Percentiles rank a stretch among this genome's conserved stretches.
Evolutionary conservation across 305 asterid genomes (phyloP).

Genomic region (Fraxinus platypoda): DNA sequence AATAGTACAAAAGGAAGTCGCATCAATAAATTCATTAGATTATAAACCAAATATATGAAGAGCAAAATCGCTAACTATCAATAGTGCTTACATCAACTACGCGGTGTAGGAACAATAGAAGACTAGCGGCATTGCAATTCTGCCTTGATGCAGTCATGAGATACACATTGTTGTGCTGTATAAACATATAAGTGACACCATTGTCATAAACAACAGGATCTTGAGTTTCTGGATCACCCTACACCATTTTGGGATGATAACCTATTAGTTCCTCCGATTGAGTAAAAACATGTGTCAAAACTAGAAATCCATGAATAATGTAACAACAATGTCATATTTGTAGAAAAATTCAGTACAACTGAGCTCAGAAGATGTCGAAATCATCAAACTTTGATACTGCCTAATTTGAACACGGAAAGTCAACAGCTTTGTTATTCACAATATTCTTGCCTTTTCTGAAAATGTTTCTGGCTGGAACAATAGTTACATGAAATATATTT

Average conservation of each 20-base stretch:
- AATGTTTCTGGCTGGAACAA: neutral
- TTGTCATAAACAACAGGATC: constrained; percentile 82
- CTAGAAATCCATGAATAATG: neutral
- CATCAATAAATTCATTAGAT: constrained; percentile 11
- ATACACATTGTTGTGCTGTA: constrained; percentile 89
- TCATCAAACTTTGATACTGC: neutral
- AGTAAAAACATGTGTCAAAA: neutral
- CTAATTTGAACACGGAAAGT: neutral
- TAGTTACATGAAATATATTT: neutral
- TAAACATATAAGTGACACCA: constrained; percentile 93
- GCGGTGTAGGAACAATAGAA: constrained; percentile 78
- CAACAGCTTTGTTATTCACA: neutral
- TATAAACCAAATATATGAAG: constrained; percentile 7
- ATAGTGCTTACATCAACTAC: constrained; percentile 63
- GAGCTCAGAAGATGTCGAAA: neutral
- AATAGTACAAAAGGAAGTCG: constrained; percentile 15
- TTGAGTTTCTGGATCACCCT: constrained; percentile 87
- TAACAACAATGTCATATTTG: neutral
- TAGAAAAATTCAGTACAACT: neutral
- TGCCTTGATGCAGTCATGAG: constrained; percentile 91
- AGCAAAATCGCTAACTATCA: constrained; percentile 20
- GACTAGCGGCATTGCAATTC: constrained; percentile 97
- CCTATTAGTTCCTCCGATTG: constrained; percentile 17
- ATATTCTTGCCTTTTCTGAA: neutral
- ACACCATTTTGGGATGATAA: constrained; percentile 23